Conservation (phyloP, 768 basidiomycete genomes). For the Suillus spraguei region DNA sequence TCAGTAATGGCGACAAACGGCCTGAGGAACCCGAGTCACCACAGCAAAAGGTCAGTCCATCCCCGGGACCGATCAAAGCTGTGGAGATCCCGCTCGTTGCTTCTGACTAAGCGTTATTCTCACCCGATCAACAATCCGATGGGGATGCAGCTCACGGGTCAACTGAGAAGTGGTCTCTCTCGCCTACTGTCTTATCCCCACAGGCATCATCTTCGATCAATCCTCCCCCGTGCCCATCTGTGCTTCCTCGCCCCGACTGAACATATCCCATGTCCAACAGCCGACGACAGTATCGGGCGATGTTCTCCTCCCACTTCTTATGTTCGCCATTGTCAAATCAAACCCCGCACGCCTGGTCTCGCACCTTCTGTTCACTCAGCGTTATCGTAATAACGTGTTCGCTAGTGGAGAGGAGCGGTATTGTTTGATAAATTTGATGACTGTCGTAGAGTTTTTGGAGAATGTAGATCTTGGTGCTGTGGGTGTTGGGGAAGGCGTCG, state of each 20-base stretch:
- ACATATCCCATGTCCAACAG: constrained; percentile 18
- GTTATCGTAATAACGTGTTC: constrained; percentile 32
- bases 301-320: constrained; percentile 89
- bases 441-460: constrained; percentile 94
- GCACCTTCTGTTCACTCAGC: constrained; percentile 41
- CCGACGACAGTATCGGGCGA: constrained; percentile 78
- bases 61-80: not conserved
- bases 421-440: constrained; percentile 92
- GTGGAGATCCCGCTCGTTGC: constrained; percentile 5
- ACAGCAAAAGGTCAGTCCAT: not conserved
- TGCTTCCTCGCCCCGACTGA: constrained; percentile 17
- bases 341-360: constrained; percentile 84
- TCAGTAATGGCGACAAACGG: constrained; percentile 63
- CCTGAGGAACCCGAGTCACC: constrained; percentile 21
- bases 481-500: constrained; percentile 62
- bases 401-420: constrained; percentile 85
- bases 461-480: constrained; percentile 85
- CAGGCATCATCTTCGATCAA: not conserved
- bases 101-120: constrained; percentile 11
- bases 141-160: constrained; percentile 12
- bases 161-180: constrained; percentile 12
- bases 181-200: constrained; percentile 10
- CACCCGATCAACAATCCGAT: constrained; percentile 8
- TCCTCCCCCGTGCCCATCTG: constrained; percentile 5
- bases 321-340: constrained; percentile 90